Evolutionary conservation across 306 rosid genomes (phyloP).

Genomic region (Vicia faba): DNA sequence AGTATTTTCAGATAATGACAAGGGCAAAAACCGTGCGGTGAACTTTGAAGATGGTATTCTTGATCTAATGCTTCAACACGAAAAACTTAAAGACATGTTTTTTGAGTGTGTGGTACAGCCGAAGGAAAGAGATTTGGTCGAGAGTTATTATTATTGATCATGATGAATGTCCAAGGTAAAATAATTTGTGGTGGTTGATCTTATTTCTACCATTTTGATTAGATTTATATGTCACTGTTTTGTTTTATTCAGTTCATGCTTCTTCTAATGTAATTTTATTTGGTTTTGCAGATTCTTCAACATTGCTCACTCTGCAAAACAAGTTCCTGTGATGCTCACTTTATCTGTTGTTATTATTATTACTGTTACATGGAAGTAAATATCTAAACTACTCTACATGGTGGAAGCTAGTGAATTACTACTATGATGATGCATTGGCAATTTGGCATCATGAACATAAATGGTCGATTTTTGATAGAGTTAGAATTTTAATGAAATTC

Average conservation of each 20-base stretch:
- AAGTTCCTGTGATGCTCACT: too few species aligned
- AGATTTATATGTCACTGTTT: not conserved
- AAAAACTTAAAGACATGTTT: slow-evolving; percentile 42
- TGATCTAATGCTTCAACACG: slow-evolving; percentile 34
- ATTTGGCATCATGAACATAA: too few species aligned
- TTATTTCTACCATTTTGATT: not conserved
- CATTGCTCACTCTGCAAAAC: not conserved
- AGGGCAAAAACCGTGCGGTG: not conserved
- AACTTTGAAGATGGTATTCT: slow-evolving; percentile 37
- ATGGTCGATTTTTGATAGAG: too few species aligned
- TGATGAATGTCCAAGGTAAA: not conserved
- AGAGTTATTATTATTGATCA: not conserved
- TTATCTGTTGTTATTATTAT: too few species aligned
- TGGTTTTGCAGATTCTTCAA: not conserved
- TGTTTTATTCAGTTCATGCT: not conserved
- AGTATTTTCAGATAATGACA: slow-evolving; percentile 34
- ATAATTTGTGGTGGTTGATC: not conserved
- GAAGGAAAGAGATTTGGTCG: slow-evolving; percentile 27
- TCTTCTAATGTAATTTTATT: not conserved
- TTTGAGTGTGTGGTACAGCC: slow-evolving; percentile 19
- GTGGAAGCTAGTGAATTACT: too few species aligned
- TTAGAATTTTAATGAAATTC: too few species aligned
- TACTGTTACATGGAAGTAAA: too few species aligned
- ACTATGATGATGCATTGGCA: too few species aligned
- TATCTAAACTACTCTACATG: too few species aligned